Percentiles rank a stretch among this genome's conserved stretches.
These are phyloP conservation scores for Halteria grandinella DNA, from an alignment of 73 alveolate genomes.

Conservation along the genomic window DNA sequence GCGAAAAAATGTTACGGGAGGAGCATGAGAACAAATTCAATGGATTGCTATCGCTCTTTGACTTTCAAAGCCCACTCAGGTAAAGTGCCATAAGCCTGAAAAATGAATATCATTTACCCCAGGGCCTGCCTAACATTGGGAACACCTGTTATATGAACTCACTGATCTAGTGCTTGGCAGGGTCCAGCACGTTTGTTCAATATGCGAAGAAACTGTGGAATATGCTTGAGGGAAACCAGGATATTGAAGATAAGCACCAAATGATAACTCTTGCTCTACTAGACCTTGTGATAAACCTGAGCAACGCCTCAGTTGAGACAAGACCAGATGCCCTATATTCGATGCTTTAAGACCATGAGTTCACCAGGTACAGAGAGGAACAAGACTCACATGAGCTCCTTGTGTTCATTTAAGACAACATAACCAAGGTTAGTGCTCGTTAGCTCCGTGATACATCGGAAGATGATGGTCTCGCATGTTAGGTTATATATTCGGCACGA, in stretches of 20 bases:
- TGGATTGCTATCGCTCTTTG: too few species aligned
- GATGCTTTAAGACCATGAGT: constrained; percentile 22
- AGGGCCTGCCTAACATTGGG: constrained; percentile 92
- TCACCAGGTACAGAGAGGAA: constrained; percentile 9
- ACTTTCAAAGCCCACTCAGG: too few species aligned
- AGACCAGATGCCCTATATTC: background rate
- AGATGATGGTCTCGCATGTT: constrained; percentile 52
- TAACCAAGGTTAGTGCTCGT: constrained; percentile 31
- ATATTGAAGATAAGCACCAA: background rate
- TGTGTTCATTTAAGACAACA: constrained; percentile 18
- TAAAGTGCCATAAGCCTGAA: too few species aligned
- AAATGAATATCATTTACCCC: constrained; percentile 7
- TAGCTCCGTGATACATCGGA: background rate
- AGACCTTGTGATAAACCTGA: background rate
- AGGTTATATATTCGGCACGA: too few species aligned
- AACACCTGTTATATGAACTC: constrained; percentile 99
- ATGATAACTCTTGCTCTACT: background rate
- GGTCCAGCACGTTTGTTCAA: constrained; percentile 15
- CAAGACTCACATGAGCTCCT: constrained; percentile 53
- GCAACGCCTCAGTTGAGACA: background rate
- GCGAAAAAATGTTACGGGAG: too few species aligned
- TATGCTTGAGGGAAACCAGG: background rate
- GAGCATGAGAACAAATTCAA: too few species aligned
- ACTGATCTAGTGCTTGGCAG: constrained; percentile 63
- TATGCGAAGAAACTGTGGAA: constrained; percentile 36